Base-by-base conservation (phyloP, 768 basidiomycete species). In the Harrya chromipes region DNA sequence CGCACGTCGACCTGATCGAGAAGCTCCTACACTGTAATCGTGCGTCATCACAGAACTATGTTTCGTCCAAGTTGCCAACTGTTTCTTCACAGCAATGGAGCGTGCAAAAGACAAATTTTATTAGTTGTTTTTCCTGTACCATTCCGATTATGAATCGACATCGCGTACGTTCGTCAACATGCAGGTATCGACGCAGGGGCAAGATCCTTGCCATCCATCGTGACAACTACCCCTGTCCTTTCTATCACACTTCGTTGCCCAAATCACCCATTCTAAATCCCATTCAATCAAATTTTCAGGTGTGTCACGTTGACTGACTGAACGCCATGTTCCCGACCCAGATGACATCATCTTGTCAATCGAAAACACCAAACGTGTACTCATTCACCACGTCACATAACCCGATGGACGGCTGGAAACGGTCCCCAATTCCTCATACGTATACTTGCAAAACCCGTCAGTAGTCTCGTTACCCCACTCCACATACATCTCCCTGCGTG, bases 1-100 rank as follows among this genome's bases (percentile, higher is more conserved):
- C 95, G 0, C 95, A 98, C 67, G 95, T 97, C 48, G 95, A 97
- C 71, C 77, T 97, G 55, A 97, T 97, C 58, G 95, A 97, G 72
- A 97, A 97, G 70, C 78, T 97, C 16, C 74, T 98, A 20, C 92
- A 95, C 61, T 98, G 94, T 68, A 95, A 94, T 69, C 93, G 94
- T 97, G 45, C 49, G 68, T 62, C 39, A 17, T 37, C 44, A 59
- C 87, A 16, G 50, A 37, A 46, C n/a, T 37, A 12, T 23, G 46
- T 37, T n/a, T n/a, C 20, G 6, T 43, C 29, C 10, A 1, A 1
- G 14, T 40, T 4, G 29, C 46, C 24, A 9, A 54, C 21, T 29
- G 1, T 39, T 35, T 26, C 19, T 26, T 40, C 17, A 6, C 52
- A 70, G 67, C 67, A 3, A 68, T 70, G 67, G 67, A 68, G 39